Conservation (phyloP, 2,329 filamentous ascomycete species). For the Pestalotiopsis sp. region DNA sequence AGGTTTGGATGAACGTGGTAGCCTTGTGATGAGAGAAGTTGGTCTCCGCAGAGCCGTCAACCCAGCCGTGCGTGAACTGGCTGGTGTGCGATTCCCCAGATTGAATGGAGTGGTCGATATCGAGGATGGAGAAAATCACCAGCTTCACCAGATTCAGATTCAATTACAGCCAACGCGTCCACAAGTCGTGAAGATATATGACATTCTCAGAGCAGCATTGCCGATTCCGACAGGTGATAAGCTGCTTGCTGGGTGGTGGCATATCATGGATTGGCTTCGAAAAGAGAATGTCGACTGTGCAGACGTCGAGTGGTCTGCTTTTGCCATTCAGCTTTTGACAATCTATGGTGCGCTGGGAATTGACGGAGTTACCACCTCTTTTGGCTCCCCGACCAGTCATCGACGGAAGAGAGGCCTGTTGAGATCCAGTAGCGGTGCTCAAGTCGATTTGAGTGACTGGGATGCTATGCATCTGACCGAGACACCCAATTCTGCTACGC, state of each 20-base stretch:
- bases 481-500: slow-evolving; percentile 47
- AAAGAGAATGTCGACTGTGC: slow-evolving; percentile 44
- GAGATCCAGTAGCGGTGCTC: slow-evolving; percentile 31
- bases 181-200: slow-evolving; percentile 62
- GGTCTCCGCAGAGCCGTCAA: slow-evolving; percentile 46
- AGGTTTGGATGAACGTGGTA: slow-evolving; percentile 56
- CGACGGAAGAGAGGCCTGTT: slow-evolving; percentile 24
- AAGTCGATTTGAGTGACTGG: slow-evolving; percentile 40
- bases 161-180: slow-evolving; percentile 64
- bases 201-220: slow-evolving; percentile 64
- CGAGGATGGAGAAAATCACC: slow-evolving; percentile 58
- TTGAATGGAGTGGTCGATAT: slow-evolving; percentile 65
- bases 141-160: slow-evolving; percentile 66
- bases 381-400: slow-evolving; percentile 19
- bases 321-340: slow-evolving; percentile 63
- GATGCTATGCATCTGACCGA: slow-evolving; percentile 47
- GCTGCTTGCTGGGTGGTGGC: slow-evolving; percentile 71
- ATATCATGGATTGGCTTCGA: slow-evolving; percentile 68
- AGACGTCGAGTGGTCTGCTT: slow-evolving; percentile 69
- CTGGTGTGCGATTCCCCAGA: slow-evolving; percentile 58
- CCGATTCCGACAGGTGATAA: slow-evolving; percentile 59
- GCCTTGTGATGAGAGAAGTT: slow-evolving; percentile 52
- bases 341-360: slow-evolving; percentile 61
- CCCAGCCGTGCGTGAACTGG: slow-evolving; percentile 46
- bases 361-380: slow-evolving; percentile 24